Evolutionary conservation across 2,329 filamentous ascomycete genomes (phyloP).

Genomic region (Huntiella abstrusa): DNA sequence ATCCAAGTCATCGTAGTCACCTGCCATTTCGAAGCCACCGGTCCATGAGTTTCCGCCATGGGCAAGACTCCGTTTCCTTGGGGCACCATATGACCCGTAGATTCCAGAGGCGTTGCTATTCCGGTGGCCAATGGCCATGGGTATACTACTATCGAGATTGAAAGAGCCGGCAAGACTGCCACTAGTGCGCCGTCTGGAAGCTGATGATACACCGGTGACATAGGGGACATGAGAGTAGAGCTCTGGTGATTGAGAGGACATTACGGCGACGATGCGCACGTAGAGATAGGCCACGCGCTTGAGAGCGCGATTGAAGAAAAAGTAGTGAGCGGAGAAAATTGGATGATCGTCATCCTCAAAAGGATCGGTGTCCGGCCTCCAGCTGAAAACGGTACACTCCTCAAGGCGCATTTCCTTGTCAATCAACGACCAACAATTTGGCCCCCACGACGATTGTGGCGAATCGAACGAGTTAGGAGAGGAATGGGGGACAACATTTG

Average conservation of each 20-base stretch:
- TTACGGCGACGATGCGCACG: conserved; percentile 67
- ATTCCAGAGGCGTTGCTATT: neutral
- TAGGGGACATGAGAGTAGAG: conserved; percentile 19
- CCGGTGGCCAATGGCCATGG: conserved; percentile 4
- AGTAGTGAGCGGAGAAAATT: conserved; percentile 91
- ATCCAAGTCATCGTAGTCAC: conserved; percentile 7
- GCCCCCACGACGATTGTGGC: conserved; percentile 45
- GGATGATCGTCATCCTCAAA: conserved; percentile 84
- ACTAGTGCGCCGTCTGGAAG: conserved; percentile 2
- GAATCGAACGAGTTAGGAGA: conserved; percentile 19
- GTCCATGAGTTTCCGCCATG: no score
- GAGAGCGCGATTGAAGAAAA: conserved; percentile 86
- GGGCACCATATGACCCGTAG: neutral
- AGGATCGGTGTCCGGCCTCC: conserved; percentile 73
- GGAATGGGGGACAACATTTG: conserved; percentile 54
- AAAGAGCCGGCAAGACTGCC: neutral
- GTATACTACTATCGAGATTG: conserved; percentile 1
- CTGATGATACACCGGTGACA: neutral
- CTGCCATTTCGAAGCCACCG: neutral
- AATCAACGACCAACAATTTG: conserved; percentile 77
- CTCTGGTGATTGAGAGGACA: conserved; percentile 40
- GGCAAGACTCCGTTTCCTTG: no score
- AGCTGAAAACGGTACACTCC: conserved; percentile 78
- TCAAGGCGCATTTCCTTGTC: conserved; percentile 88
- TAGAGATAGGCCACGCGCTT: conserved; percentile 93